A percentile compares a stretch with the other conserved stretches of the same genome.
Evolutionary conservation across 2,329 filamentous ascomycete species (phyloP).

Genomic region (Fusarium nematophilum): DNA sequence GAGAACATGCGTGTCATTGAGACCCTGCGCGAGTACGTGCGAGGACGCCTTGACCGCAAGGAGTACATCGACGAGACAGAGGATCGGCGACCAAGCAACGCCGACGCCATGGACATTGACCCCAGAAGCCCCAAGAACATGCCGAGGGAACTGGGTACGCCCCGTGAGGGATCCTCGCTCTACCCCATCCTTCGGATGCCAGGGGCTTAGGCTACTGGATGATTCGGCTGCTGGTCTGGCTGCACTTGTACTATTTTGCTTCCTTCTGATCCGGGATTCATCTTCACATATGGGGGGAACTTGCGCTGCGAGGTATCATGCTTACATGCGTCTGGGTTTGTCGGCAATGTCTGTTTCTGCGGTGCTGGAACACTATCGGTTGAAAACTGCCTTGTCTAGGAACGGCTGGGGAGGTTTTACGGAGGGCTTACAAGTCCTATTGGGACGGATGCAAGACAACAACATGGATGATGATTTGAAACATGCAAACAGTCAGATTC

Average conservation of each 20-base stretch:
- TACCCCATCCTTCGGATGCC: slow-evolving; percentile 56
- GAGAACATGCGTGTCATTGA: slow-evolving; percentile 75
- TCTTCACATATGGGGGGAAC: background rate
- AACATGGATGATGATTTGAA: slow-evolving; percentile 2
- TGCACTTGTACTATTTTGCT: slow-evolving; percentile 40
- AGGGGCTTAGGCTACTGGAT: slow-evolving; percentile 41
- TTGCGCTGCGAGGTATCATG: slow-evolving; percentile 6
- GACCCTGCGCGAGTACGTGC: slow-evolving; percentile 68
- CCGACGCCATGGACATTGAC: slow-evolving; percentile 53
- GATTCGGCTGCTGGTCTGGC: slow-evolving; percentile 22
- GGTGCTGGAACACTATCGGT: slow-evolving; percentile 4
- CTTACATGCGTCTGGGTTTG: slow-evolving; percentile 1
- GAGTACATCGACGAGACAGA: slow-evolving; percentile 59
- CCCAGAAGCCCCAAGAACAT: slow-evolving; percentile 46
- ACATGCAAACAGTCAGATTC: background rate
- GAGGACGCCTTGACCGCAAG: slow-evolving; percentile 65
- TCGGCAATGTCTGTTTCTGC: slow-evolving; percentile 7
- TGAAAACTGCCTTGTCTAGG: background rate
- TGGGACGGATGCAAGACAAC: slow-evolving; percentile 5
- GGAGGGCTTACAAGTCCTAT: slow-evolving; percentile 9
- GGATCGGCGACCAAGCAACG: slow-evolving; percentile 27
- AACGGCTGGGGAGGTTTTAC: background rate
- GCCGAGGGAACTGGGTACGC: slow-evolving; percentile 37
- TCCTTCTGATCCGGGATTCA: slow-evolving; percentile 9
- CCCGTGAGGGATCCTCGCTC: slow-evolving; percentile 49